These are phyloP conservation scores for Fusarium camptoceras DNA, from an alignment of 2,329 filamentous ascomycete species.

Conservation along the genomic window DNA sequence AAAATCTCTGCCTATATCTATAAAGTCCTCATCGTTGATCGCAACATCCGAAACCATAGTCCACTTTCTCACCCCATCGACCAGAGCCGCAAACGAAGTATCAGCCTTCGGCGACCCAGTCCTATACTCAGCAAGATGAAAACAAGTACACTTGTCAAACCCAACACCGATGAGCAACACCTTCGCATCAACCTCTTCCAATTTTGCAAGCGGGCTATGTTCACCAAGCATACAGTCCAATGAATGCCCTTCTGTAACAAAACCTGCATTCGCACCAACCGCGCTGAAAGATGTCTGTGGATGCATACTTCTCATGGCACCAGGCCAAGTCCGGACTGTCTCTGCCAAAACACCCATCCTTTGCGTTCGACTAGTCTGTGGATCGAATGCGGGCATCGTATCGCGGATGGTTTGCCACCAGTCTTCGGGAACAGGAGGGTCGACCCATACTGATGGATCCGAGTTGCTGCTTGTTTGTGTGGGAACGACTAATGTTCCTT, in stretches of 20 bases:
- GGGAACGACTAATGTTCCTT: slow-evolving; percentile 1
- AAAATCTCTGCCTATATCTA: background rate
- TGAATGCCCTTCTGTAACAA: background rate
- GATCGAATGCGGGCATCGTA: background rate
- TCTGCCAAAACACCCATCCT: slow-evolving; percentile 2
- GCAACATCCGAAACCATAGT: background rate
- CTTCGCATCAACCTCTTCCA: background rate
- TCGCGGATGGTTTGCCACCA: slow-evolving; percentile 10
- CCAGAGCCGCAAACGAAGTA: background rate
- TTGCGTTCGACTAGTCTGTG: background rate
- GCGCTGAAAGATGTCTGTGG: slow-evolving; percentile 10
- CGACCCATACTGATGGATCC: background rate
- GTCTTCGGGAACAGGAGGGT: background rate
- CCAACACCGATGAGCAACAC: background rate
- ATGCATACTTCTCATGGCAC: slow-evolving; percentile 1
- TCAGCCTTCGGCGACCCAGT: background rate
- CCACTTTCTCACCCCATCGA: background rate
- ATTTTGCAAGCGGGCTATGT: background rate
- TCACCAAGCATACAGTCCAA: slow-evolving; percentile 7
- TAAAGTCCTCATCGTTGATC: background rate
- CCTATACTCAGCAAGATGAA: slow-evolving; percentile 18
- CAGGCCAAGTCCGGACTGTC: slow-evolving; percentile 3
- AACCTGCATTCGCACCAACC: background rate
- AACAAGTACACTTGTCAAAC: background rate
- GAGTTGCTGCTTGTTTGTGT: slow-evolving; percentile 13